Evolutionary conservation across 345 rosid species (phyloP).

Genomic region (Hypericum androsaemum): DNA sequence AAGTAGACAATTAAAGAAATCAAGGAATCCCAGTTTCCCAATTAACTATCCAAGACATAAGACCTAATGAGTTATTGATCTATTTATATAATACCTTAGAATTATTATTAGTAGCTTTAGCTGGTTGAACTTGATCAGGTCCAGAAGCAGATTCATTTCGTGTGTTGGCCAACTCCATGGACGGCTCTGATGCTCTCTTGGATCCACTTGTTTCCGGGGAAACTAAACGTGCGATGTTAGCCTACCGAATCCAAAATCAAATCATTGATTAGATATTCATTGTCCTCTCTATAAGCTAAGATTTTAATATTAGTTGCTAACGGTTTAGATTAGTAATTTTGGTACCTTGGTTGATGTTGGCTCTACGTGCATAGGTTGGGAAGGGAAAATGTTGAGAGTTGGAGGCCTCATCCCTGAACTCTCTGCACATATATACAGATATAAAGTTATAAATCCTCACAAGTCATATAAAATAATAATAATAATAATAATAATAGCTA

Average conservation of each 20-base stretch:
- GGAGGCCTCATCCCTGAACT: slow-evolving; percentile 72
- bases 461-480: no score
- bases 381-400: slow-evolving; percentile 92
- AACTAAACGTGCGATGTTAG: slow-evolving; percentile 12
- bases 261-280: no score
- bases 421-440: slow-evolving; percentile 38
- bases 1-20: slow-evolving; percentile 1
- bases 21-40: slow-evolving; percentile 13
- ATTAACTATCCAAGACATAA: neutral
- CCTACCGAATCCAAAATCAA: slow-evolving; percentile 20
- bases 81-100: neutral
- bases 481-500: no score
- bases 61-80: neutral
- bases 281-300: neutral
- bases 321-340: slow-evolving; percentile 3
- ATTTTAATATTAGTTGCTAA: neutral
- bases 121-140: slow-evolving; percentile 14
- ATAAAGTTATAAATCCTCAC: neutral
- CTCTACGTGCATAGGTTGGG: slow-evolving; percentile 83
- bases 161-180: slow-evolving; percentile 26
- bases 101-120: slow-evolving; percentile 32
- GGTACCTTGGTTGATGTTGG: slow-evolving; percentile 39
- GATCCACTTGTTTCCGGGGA: slow-evolving; percentile 26
- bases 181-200: slow-evolving; percentile 27
- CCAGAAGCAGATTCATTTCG: slow-evolving; percentile 15